Percentiles rank a stretch among this genome's conserved stretches.
phyloP scores from a whole-genome alignment of 2,329 filamentous ascomycete species.

The Colletotrichum simmondsii region DNA sequence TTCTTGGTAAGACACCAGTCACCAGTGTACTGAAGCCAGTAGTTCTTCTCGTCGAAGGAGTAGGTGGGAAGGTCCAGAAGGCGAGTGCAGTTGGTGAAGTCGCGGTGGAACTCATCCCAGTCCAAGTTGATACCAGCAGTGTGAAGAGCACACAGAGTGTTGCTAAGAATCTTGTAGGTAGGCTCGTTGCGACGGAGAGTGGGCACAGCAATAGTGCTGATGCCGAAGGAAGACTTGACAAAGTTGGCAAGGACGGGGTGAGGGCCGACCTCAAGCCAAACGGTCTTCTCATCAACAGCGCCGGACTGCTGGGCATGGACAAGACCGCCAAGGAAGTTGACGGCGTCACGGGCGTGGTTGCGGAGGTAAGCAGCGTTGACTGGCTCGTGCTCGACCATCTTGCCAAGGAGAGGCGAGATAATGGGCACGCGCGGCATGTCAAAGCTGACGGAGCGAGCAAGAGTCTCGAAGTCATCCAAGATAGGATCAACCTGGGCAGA shows the following conservation, averaged over 20 bases:
- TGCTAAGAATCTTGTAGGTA: slow-evolving; percentile 72
- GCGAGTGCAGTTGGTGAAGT: slow-evolving; percentile 51
- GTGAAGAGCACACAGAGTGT: slow-evolving; percentile 68
- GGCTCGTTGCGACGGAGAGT: slow-evolving; percentile 73
- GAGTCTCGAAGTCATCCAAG: slow-evolving; percentile 65
- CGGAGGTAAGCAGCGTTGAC: slow-evolving; percentile 70
- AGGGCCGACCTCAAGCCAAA: slow-evolving; percentile 77
- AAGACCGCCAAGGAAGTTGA: slow-evolving; percentile 72
- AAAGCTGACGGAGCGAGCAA: slow-evolving; percentile 52
- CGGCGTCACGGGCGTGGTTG: slow-evolving; percentile 70
- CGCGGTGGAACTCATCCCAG: slow-evolving; percentile 76
- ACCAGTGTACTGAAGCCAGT: slow-evolving; percentile 73
- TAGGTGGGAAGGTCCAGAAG: slow-evolving; percentile 76
- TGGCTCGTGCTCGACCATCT: slow-evolving; percentile 59
- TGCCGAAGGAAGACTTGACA: slow-evolving; percentile 68
- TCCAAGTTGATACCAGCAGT: slow-evolving; percentile 70
- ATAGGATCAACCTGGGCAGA: slow-evolving; percentile 66
- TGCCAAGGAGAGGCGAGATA: slow-evolving; percentile 73
- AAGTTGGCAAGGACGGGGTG: slow-evolving; percentile 76
- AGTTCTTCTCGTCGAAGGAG: slow-evolving; percentile 78
- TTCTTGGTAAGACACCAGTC: slow-evolving; percentile 81
- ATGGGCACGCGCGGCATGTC: slow-evolving; percentile 64
- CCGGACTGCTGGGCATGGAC: slow-evolving; percentile 62
- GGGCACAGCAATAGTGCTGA: slow-evolving; percentile 62
- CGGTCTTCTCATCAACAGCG: slow-evolving; percentile 69